These are phyloP conservation scores for Sugiyamaella grinbergsii DNA, from an alignment of 1,139 yeast species.

Conservation along the genomic window DNA sequence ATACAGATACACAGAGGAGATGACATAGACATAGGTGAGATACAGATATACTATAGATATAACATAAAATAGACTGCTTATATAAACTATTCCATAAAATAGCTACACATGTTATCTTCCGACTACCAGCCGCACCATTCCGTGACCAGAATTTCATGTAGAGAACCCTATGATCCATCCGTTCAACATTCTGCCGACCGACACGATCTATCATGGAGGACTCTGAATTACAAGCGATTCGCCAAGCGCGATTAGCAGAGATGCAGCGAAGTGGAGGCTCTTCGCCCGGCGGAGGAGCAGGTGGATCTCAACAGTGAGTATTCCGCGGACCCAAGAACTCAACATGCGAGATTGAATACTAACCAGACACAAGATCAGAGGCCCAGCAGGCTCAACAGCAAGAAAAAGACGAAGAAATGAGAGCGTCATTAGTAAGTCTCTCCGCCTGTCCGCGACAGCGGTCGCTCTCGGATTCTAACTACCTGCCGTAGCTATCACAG, in stretches of 20 bases:
- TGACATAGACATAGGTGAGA: too few relatives aligned
- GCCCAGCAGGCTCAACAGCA: slow-evolving; percentile 20
- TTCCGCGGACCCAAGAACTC: neutral
- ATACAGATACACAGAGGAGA: too few relatives aligned
- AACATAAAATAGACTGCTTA: too few relatives aligned
- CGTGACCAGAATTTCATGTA: too few relatives aligned
- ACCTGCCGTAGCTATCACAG: slow-evolving; percentile 55
- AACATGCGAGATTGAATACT: slow-evolving; percentile 13
- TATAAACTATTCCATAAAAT: too few relatives aligned
- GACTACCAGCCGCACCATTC: too few relatives aligned
- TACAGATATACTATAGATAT: too few relatives aligned
- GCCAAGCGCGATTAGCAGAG: slow-evolving; percentile 85
- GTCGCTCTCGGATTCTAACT: slow-evolving; percentile 29
- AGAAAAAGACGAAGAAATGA: slow-evolving; percentile 44
- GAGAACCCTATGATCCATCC: too few relatives aligned
- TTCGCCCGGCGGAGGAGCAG: slow-evolving; percentile 1
- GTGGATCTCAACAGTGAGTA: slow-evolving; percentile 14
- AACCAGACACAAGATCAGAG: slow-evolving; percentile 4
- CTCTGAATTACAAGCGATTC: slow-evolving; percentile 80
- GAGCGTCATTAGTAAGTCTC: slow-evolving; percentile 39
- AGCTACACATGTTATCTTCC: too few relatives aligned
- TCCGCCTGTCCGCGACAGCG: neutral
- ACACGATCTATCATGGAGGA: slow-evolving; percentile 51
- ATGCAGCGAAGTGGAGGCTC: slow-evolving; percentile 52
- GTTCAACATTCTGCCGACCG: too few relatives aligned